Conservation (phyloP, 2,329 filamentous ascomycete species). For the Colletotrichum viniferum region DNA sequence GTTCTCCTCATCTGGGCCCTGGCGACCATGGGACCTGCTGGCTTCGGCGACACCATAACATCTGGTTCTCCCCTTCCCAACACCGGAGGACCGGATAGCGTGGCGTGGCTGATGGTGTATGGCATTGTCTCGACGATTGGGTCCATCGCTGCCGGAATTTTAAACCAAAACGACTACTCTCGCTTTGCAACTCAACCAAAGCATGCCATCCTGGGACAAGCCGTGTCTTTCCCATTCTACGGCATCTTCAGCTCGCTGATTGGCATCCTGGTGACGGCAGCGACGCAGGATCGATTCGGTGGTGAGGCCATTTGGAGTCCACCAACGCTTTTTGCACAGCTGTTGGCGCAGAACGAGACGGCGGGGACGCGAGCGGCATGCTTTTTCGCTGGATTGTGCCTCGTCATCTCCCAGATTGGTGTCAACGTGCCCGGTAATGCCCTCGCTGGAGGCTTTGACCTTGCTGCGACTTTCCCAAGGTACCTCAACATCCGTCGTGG, state of each 20-base stretch:
- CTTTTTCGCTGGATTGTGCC: slow-evolving; percentile 41
- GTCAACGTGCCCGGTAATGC: slow-evolving; percentile 42
- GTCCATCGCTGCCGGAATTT: slow-evolving; percentile 40
- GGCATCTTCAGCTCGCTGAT: slow-evolving; percentile 39
- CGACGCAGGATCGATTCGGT: slow-evolving; percentile 39
- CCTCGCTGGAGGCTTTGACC: slow-evolving; percentile 41
- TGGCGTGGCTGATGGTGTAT: slow-evolving; percentile 40
- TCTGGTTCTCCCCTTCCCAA: slow-evolving; percentile 24
- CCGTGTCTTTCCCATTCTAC: slow-evolving; percentile 38
- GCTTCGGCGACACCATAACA: slow-evolving; percentile 38
- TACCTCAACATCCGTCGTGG: slow-evolving; percentile 43
- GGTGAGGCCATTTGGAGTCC: slow-evolving; percentile 42
- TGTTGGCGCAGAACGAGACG: slow-evolving; percentile 33
- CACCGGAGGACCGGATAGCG: slow-evolving; percentile 32
- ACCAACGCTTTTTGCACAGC: slow-evolving; percentile 34
- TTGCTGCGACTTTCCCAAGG: slow-evolving; percentile 40
- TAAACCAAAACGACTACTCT: slow-evolving; percentile 44
- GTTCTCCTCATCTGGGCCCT: slow-evolving; percentile 48
- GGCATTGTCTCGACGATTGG: slow-evolving; percentile 41
- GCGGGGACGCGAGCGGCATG: slow-evolving; percentile 38
- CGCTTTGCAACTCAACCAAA: slow-evolving; percentile 35
- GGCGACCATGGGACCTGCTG: slow-evolving; percentile 43
- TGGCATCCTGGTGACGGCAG: slow-evolving; percentile 44
- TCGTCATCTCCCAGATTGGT: slow-evolving; percentile 40
- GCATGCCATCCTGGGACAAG: slow-evolving; percentile 39